These are phyloP conservation scores for Diaporthe capsici DNA, from an alignment of 2,329 filamentous ascomycete species.

Conservation along the genomic window DNA sequence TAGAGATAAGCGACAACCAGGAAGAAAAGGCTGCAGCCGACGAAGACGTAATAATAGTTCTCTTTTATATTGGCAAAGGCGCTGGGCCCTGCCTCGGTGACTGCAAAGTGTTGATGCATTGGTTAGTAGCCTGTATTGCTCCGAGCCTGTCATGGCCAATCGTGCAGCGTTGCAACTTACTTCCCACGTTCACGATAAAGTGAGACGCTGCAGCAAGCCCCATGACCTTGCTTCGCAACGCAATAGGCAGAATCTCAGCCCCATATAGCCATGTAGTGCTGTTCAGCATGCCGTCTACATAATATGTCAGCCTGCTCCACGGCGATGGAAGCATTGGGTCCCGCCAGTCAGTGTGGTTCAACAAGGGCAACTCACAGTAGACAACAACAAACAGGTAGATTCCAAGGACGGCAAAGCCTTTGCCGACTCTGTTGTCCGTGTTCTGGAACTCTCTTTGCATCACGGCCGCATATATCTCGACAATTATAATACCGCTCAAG, in stretches of 20 bases:
- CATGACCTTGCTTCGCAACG: conserved; percentile 68
- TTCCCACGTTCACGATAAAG: conserved; percentile 67
- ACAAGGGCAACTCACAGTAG: conserved; percentile 59
- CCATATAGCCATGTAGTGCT: conserved; percentile 69
- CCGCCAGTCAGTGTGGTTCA: not conserved
- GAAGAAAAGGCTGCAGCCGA: conserved; percentile 66
- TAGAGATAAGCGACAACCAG: conserved; percentile 66
- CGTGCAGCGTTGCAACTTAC: not conserved
- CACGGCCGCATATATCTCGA: conserved; percentile 71
- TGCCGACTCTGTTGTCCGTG: conserved; percentile 67
- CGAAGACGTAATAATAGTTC: conserved; percentile 74
- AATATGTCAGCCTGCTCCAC: not conserved
- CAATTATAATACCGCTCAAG: conserved; percentile 64
- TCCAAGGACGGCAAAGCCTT: conserved; percentile 71
- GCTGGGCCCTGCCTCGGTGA: conserved; percentile 68
- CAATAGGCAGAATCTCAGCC: conserved; percentile 67
- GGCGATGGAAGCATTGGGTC: not conserved
- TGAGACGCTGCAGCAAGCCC: conserved; percentile 67
- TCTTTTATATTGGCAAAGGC: conserved; percentile 69
- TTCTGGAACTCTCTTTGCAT: conserved; percentile 71
- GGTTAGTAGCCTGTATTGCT: too few species aligned
- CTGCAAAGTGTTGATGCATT: conserved; percentile 34
- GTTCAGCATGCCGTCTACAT: conserved; percentile 64
- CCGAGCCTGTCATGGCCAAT: not conserved
- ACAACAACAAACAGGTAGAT: conserved; percentile 71